These are phyloP conservation scores for Neonectria hederae DNA, from an alignment of 2,329 filamentous ascomycete species.

Conservation along the genomic window DNA sequence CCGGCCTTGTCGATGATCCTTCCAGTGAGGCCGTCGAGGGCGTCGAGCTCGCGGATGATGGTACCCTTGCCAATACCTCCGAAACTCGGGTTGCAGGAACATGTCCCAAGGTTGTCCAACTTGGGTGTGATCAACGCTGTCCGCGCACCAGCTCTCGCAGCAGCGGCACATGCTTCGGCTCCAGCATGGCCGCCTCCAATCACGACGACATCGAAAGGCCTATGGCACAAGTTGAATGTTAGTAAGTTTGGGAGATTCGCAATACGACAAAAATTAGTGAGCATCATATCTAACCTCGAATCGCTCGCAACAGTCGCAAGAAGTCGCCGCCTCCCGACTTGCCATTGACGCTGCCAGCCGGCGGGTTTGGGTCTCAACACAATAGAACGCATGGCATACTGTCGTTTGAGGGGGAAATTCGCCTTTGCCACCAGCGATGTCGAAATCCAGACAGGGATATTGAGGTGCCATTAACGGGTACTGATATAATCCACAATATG, in stretches of 20 bases:
- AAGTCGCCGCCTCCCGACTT: conserved; percentile 28
- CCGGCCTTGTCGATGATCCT: conserved; percentile 92
- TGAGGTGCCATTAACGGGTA: conserved; percentile 16
- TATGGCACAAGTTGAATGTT: conserved; percentile 45
- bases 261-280: neutral
- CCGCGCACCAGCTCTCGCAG: conserved; percentile 86
- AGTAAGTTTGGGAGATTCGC: conserved; percentile 3
- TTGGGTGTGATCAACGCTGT: conserved; percentile 92
- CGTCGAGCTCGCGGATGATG: conserved; percentile 94
- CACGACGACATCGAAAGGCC: conserved; percentile 89
- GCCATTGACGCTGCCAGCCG: conserved; percentile 31
- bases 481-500: conserved; percentile 24
- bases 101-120: conserved; percentile 88
- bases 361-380: conserved; percentile 38
- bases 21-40: conserved; percentile 88
- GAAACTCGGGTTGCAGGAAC: conserved; percentile 96
- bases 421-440: conserved; percentile 19
- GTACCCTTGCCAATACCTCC: conserved; percentile 99
- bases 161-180: conserved; percentile 90
- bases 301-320: conserved; percentile 47
- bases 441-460: conserved; percentile 12
- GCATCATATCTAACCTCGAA: conserved; percentile 39
- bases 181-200: conserved; percentile 97
- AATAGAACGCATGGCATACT: conserved; percentile 44
- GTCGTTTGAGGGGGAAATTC: conserved; percentile 28